Evolutionary conservation across 2,329 filamentous ascomycete genomes (phyloP).

Genomic region (Beauveria sp.): DNA sequence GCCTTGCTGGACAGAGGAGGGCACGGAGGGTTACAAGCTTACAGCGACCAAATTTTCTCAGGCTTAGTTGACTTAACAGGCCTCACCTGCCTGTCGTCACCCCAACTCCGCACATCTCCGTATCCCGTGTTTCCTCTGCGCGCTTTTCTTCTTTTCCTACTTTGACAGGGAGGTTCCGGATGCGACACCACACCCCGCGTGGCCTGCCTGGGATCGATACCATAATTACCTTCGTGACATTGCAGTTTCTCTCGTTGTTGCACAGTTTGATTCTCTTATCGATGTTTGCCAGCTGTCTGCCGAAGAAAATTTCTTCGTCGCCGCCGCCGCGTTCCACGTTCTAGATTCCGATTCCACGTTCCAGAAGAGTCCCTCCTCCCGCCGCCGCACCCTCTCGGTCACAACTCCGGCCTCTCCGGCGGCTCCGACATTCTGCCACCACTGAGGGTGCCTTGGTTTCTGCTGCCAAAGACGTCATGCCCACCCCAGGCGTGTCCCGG

Average conservation of each 20-base stretch:
- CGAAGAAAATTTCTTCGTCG: too few relatives aligned
- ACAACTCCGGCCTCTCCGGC: conserved; percentile 1
- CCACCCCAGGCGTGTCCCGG: neutral
- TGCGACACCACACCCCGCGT: too few relatives aligned
- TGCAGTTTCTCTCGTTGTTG: too few relatives aligned
- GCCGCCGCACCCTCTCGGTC: neutral
- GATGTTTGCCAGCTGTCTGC: too few relatives aligned
- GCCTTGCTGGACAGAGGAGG: neutral
- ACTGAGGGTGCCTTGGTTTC: neutral
- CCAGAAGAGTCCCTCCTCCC: neutral
- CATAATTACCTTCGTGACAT: too few relatives aligned
- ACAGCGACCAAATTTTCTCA: neutral
- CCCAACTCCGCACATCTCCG: neutral
- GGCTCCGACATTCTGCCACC: neutral
- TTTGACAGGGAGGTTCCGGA: too few relatives aligned
- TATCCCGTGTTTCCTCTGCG: neutral
- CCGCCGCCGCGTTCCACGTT: neutral
- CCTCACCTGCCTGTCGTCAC: neutral
- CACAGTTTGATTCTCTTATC: too few relatives aligned
- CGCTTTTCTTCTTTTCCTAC: neutral
- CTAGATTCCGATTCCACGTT: neutral
- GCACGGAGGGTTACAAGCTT: neutral
- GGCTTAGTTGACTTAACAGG: neutral
- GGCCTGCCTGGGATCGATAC: too few relatives aligned
- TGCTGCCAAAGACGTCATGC: neutral